phyloP scores from a whole-genome alignment of 805 yeast genomes.

The Debaryomyces prosopidis region DNA sequence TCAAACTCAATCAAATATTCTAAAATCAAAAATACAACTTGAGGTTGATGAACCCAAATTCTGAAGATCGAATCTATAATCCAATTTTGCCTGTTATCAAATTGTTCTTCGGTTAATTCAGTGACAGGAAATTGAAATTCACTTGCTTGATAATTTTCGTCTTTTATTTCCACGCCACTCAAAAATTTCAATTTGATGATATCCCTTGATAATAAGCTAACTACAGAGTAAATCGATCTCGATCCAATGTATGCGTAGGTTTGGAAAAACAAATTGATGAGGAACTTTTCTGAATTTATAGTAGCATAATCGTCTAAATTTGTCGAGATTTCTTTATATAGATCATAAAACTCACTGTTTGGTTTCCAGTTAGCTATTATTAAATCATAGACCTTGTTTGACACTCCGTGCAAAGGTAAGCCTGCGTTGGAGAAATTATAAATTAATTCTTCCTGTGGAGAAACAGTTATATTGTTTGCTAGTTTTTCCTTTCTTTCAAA shows the following conservation, averaged over 20 bases:
- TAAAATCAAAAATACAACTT: conserved; percentile 42
- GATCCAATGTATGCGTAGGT: conserved; percentile 80
- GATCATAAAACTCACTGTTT: conserved; percentile 34
- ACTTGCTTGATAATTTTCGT: conserved; percentile 23
- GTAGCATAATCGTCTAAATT: conserved; percentile 17
- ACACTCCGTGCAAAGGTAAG: conserved; percentile 36
- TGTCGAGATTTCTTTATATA: conserved; percentile 30
- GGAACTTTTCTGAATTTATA: conserved; percentile 31
- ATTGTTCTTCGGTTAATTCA: conserved; percentile 23
- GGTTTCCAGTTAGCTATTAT: conserved; percentile 41
- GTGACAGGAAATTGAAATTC: conserved; percentile 30
- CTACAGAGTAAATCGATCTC: conserved; percentile 67
- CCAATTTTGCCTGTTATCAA: conserved; percentile 31
- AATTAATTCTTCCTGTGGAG: conserved; percentile 40
- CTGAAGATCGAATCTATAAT: conserved; percentile 41
- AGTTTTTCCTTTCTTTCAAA: conserved; percentile 18
- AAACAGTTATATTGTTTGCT: conserved; percentile 15
- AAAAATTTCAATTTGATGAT: conserved; percentile 38
- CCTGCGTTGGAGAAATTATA: conserved; percentile 35
- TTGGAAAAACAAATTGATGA: conserved; percentile 66
- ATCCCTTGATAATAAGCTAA: conserved; percentile 41
- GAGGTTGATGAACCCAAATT: conserved; percentile 47
- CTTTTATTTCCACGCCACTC: conserved; percentile 32
- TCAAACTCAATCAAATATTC: conserved; percentile 42
- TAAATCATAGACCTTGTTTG: conserved; percentile 42